Conservation (phyloP, 2,329 filamentous ascomycete genomes). For the Metarhizium sp. region DNA sequence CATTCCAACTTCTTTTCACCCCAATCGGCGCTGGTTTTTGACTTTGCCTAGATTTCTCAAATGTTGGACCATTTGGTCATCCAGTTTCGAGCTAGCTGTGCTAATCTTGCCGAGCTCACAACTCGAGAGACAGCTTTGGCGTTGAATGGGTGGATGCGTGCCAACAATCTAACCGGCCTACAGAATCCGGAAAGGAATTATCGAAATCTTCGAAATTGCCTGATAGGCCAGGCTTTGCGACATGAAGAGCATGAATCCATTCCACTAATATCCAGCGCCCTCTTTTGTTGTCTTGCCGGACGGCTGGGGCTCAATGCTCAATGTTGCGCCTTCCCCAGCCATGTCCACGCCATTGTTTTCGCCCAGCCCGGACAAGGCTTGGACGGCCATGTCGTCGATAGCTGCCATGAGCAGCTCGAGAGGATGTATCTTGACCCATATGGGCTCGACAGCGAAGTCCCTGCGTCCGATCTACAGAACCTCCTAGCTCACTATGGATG, state of each 20-base stretch:
- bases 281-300: slow-evolving; percentile 73
- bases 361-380: slow-evolving; percentile 51
- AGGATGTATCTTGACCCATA: slow-evolving; percentile 82
- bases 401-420: slow-evolving; percentile 26
- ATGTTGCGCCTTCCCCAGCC: slow-evolving; percentile 73
- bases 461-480: slow-evolving; percentile 45
- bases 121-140: slow-evolving; percentile 58
- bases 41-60: slow-evolving; percentile 40
- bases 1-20: neutral
- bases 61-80: slow-evolving; percentile 55
- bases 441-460: slow-evolving; percentile 57
- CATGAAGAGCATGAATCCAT: slow-evolving; percentile 68
- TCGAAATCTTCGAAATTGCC: slow-evolving; percentile 74
- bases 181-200: slow-evolving; percentile 57
- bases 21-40: neutral
- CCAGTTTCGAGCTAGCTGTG: slow-evolving; percentile 43
- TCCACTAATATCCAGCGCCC: slow-evolving; percentile 76
- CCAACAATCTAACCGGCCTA: slow-evolving; percentile 61
- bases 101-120: slow-evolving; percentile 44
- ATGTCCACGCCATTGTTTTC: slow-evolving; percentile 73
- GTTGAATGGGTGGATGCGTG: slow-evolving; percentile 61
- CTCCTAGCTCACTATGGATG: slow-evolving; percentile 44
- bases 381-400: slow-evolving; percentile 34
- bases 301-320: slow-evolving; percentile 66
- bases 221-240: slow-evolving; percentile 72